phyloP scores from a whole-genome alignment of 176 grass and related monocot genomes.

The Chrysopogon serrulatus region DNA sequence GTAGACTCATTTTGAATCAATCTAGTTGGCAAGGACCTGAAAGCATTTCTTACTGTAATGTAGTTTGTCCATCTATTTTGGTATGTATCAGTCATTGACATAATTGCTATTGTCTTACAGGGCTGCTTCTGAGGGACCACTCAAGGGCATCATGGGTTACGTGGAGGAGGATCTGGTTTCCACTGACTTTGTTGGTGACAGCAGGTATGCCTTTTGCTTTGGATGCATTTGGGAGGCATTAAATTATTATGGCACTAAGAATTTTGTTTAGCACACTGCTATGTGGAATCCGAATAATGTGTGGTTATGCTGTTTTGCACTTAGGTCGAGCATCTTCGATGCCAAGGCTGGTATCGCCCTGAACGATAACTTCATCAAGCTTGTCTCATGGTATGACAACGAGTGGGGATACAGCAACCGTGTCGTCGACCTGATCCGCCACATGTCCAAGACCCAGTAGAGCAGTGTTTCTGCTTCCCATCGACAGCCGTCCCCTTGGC shows the following conservation, averaged over 20 bases:
- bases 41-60: background rate
- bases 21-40: too few relatives aligned
- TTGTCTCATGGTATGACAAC: conserved; percentile 82
- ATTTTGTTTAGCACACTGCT: too few relatives aligned
- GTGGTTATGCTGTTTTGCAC: background rate
- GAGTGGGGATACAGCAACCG: conserved; percentile 95
- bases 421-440: conserved; percentile 69
- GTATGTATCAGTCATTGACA: background rate
- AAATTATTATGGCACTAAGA: too few relatives aligned
- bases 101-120: conserved; percentile 19
- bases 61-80: background rate
- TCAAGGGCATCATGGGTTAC: conserved; percentile 86
- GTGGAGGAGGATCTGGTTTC: conserved; percentile 86
- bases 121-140: conserved; percentile 64
- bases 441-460: conserved; percentile 59
- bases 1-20: too few relatives aligned
- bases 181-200: conserved; percentile 67
- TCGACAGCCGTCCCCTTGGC: background rate
- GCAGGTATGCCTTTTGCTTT: conserved; percentile 34
- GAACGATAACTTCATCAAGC: conserved; percentile 66
- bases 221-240: background rate
- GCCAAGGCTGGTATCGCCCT: conserved; percentile 87
- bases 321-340: conserved; percentile 88
- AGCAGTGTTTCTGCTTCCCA: background rate
- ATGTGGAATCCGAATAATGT: background rate